Conservation (phyloP, 768 basidiomycete genomes). For the Boletus reticulatus region DNA sequence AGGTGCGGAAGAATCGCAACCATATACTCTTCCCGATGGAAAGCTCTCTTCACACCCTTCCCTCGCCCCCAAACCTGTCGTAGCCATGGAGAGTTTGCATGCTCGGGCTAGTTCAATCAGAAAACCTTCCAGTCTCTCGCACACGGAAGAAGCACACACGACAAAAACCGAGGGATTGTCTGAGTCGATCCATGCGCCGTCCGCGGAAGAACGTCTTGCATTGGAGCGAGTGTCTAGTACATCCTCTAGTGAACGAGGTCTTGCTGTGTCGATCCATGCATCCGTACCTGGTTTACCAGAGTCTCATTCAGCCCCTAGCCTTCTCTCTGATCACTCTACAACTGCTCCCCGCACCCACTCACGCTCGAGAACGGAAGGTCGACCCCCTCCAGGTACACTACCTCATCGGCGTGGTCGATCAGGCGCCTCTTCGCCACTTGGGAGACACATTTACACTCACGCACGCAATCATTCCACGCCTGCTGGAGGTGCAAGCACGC, state of each 20-base stretch:
- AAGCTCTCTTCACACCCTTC: conserved; percentile 41
- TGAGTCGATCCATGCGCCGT: conserved; percentile 27
- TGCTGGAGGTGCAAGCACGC: conserved; percentile 36
- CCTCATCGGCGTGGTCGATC: conserved; percentile 40
- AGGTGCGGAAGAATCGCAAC: conserved; percentile 5
- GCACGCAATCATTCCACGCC: conserved; percentile 67
- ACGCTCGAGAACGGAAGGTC: conserved; percentile 58
- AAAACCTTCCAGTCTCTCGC: conserved; percentile 12
- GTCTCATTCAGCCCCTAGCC: conserved; percentile 34
- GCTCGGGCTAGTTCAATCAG: conserved; percentile 12
- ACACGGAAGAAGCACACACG: conserved; percentile 14
- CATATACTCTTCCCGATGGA: conserved; percentile 11
- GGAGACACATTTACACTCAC: conserved; percentile 35
- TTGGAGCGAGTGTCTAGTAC: conserved; percentile 16
- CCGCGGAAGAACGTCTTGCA: conserved; percentile 14
- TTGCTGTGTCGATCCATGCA: conserved; percentile 58
- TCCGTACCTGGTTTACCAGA: conserved; percentile 39
- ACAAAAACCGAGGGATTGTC: conserved; percentile 22
- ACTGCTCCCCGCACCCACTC: conserved; percentile 39
- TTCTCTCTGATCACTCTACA: conserved; percentile 33
- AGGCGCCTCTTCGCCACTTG: conserved; percentile 45
- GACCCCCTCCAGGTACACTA: conserved; percentile 26
- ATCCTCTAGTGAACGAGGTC: conserved; percentile 34
- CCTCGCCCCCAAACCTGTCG: conserved; percentile 45
- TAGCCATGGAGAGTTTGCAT: conserved; percentile 19